Evolutionary conservation across 192 early-diverging fungal species (phyloP).

Genomic region (Coemansia sp.): DNA sequence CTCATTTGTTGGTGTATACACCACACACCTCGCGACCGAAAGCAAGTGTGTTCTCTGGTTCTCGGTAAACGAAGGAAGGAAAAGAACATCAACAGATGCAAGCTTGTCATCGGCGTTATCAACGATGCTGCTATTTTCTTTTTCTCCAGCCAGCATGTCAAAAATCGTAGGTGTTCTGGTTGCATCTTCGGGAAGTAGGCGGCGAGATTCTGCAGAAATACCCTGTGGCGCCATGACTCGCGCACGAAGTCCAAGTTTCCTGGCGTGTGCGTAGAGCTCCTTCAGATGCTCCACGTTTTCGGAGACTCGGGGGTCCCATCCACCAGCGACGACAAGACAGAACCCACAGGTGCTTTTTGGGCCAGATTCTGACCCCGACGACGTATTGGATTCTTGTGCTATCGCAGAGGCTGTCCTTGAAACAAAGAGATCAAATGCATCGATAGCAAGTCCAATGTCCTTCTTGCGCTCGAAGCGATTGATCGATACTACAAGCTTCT

Average conservation of each 20-base stretch:
- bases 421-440: conserved; percentile 60
- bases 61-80: conserved; percentile 86
- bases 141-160: conserved; percentile 5
- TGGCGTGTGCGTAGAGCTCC: conserved; percentile 68
- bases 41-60: conserved; percentile 75
- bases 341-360: neutral
- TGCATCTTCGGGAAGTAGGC: conserved; percentile 18
- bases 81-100: conserved; percentile 66
- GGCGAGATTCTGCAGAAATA: conserved; percentile 1
- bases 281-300: conserved; percentile 85
- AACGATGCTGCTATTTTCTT: neutral
- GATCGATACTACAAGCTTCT: conserved; percentile 65
- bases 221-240: conserved; percentile 33
- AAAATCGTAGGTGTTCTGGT: conserved; percentile 14
- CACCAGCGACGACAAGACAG: conserved; percentile 81
- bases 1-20: conserved; percentile 93
- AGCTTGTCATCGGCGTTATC: conserved; percentile 12
- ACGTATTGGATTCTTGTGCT: conserved; percentile 18
- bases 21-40: conserved; percentile 58
- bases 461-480: conserved; percentile 98
- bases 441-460: conserved; percentile 77
- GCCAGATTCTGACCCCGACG: neutral
- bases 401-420: neutral
- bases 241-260: conserved; percentile 30
- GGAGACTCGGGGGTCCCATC: conserved; percentile 79